Evolutionary conservation across 768 basidiomycete species (phyloP).

Genomic region (Tylopilus felleus): DNA sequence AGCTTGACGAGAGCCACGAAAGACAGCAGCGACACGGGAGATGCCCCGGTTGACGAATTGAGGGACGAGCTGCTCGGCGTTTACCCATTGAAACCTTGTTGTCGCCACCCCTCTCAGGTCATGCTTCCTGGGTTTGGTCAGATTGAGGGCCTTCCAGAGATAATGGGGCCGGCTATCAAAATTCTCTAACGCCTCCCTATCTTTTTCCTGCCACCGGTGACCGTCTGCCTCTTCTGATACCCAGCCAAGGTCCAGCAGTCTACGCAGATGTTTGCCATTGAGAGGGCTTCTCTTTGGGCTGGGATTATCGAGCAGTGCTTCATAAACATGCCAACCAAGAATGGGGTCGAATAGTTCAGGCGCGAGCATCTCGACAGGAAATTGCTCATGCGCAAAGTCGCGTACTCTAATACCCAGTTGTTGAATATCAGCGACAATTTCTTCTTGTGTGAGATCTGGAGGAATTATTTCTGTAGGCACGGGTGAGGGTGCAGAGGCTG

Average conservation of each 20-base stretch:
- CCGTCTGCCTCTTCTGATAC: conserved; percentile 20
- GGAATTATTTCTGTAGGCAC: conserved; percentile 34
- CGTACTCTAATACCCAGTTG: conserved; percentile 28
- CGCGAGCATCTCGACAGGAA: conserved; percentile 16
- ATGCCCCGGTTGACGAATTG: conserved; percentile 24
- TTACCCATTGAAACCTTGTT: conserved; percentile 29
- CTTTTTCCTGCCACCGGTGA: conserved; percentile 24
- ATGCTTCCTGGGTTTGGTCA: conserved; percentile 26
- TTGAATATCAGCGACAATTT: conserved; percentile 33
- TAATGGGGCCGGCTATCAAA: conserved; percentile 25
- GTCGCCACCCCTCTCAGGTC: conserved; percentile 26
- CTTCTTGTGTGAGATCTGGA: conserved; percentile 31
- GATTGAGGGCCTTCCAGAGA: conserved; percentile 26
- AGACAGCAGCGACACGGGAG: conserved; percentile 13
- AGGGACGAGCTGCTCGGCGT: conserved; percentile 30
- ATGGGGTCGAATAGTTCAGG: conserved; percentile 32
- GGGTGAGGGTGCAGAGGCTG: conserved; percentile 28
- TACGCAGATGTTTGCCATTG: conserved; percentile 25
- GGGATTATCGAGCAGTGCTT: conserved; percentile 21
- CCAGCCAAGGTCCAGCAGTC: conserved; percentile 31
- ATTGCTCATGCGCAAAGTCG: conserved; percentile 30
- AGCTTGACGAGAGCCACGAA: conserved; percentile 8
- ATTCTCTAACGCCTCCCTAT: conserved; percentile 24
- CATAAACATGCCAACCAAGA: conserved; percentile 31
- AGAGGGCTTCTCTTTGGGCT: conserved; percentile 17